phyloP scores from a whole-genome alignment of 352 stramenopile genomes.

The Phytophthora brassicae region DNA sequence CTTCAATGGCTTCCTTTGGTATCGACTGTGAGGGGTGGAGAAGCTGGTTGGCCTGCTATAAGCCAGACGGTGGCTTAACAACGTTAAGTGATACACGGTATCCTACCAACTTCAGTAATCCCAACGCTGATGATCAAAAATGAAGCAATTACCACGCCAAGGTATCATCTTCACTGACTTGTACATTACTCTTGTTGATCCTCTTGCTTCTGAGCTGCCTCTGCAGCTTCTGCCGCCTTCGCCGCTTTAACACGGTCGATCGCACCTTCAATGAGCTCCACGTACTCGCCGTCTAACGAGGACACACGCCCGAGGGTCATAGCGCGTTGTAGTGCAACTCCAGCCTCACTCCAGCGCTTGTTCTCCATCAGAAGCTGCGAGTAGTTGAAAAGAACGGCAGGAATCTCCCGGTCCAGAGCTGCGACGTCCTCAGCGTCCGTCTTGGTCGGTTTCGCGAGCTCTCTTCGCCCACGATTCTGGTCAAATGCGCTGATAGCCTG shows the following conservation, averaged over 20 bases:
- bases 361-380: slow-evolving; percentile 32
- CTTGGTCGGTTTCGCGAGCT: slow-evolving; percentile 29
- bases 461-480: slow-evolving; percentile 29
- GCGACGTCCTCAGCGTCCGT: slow-evolving; percentile 24
- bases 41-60: slow-evolving; percentile 1
- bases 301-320: slow-evolving; percentile 25
- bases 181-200: too few species aligned
- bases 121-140: background rate
- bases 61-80: too few species aligned
- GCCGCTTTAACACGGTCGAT: slow-evolving; percentile 18
- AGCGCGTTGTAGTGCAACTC: slow-evolving; percentile 24
- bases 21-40: slow-evolving; percentile 13
- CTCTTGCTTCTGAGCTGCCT: slow-evolving; percentile 9
- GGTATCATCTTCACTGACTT: too few species aligned
- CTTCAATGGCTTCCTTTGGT: slow-evolving; percentile 25
- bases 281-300: slow-evolving; percentile 25
- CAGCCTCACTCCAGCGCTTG: slow-evolving; percentile 31
- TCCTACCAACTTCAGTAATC: slow-evolving; percentile 26
- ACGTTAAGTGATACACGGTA: too few species aligned
- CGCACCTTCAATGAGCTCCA: slow-evolving; percentile 26
- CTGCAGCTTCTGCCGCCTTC: slow-evolving; percentile 14
- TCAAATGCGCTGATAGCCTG: slow-evolving; percentile 35
- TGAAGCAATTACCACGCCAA: slow-evolving; percentile 1
- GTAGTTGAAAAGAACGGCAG: slow-evolving; percentile 43
- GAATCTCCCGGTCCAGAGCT: slow-evolving; percentile 38